Evolutionary conservation across 768 basidiomycete species (phyloP).

Genomic region (Termitomyces sp.): DNA sequence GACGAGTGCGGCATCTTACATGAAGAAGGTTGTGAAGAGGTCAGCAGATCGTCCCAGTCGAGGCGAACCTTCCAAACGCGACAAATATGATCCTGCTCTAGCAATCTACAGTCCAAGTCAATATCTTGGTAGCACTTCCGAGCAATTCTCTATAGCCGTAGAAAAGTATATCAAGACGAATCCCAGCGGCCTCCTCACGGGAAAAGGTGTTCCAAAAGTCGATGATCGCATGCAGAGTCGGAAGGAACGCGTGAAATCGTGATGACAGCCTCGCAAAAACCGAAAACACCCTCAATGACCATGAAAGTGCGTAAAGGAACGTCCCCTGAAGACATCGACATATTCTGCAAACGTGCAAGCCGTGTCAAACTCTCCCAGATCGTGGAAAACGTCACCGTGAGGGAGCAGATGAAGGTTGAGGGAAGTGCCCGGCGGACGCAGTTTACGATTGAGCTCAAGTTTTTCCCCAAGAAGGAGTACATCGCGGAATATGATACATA

Average conservation of each 20-base stretch:
- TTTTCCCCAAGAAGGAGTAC: slow-evolving; percentile 88
- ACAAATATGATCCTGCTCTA: slow-evolving; percentile 67
- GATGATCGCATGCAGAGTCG: slow-evolving; percentile 32
- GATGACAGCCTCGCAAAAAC: slow-evolving; percentile 95
- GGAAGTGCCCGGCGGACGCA: slow-evolving; percentile 68
- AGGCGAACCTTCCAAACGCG: slow-evolving; percentile 30
- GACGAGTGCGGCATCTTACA: slow-evolving; percentile 64
- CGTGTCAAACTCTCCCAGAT: slow-evolving; percentile 85
- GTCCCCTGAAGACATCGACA: slow-evolving; percentile 49
- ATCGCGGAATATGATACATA: slow-evolving; percentile 74
- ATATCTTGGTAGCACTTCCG: slow-evolving; percentile 87
- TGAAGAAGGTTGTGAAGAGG: slow-evolving; percentile 88
- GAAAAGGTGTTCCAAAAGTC: slow-evolving; percentile 27
- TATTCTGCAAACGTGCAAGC: slow-evolving; percentile 87
- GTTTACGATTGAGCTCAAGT: slow-evolving; percentile 75
- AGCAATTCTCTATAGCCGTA: slow-evolving; percentile 79
- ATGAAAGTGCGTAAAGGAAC: slow-evolving; percentile 62
- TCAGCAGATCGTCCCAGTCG: slow-evolving; percentile 27
- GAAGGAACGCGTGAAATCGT: slow-evolving; percentile 81
- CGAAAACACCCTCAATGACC: slow-evolving; percentile 96
- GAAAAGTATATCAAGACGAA: slow-evolving; percentile 77
- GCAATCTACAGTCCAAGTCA: slow-evolving; percentile 73
- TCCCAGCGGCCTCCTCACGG: slow-evolving; percentile 41
- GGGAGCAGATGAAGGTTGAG: slow-evolving; percentile 66
- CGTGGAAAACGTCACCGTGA: slow-evolving; percentile 77